phyloP scores from a whole-genome alignment of 2,329 filamentous ascomycete genomes.

The Zymoseptoria crescenta region DNA sequence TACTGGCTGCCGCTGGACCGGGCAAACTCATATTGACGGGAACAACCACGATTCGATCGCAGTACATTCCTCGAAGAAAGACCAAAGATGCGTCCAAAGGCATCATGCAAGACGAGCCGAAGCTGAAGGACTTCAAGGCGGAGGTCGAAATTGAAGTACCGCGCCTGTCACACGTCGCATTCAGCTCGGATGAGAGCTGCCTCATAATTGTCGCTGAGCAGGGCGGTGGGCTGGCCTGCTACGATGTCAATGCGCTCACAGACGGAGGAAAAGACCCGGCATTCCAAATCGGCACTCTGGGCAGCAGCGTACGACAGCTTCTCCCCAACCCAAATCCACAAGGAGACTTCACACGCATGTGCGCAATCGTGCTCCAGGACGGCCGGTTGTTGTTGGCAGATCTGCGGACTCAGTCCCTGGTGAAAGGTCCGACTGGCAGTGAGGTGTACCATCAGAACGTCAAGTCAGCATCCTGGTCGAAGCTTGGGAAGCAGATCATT shows the following conservation, averaged over 20 bases:
- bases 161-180: conserved; percentile 78
- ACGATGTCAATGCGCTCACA: conserved; percentile 62
- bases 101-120: conserved; percentile 2
- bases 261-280: conserved; percentile 59
- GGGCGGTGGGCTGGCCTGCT: conserved; percentile 75
- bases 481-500: conserved; percentile 83
- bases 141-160: conserved; percentile 65
- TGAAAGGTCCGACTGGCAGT: conserved; percentile 50
- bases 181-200: conserved; percentile 81
- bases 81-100: conserved; percentile 1
- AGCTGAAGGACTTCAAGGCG: conserved; percentile 17
- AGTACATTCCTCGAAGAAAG: conserved; percentile 43
- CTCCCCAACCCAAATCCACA: conserved; percentile 64
- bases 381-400: conserved; percentile 82
- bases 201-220: conserved; percentile 75
- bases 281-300: conserved; percentile 70
- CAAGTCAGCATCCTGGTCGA: conserved; percentile 84
- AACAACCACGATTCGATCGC: conserved; percentile 69
- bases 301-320: conserved; percentile 63
- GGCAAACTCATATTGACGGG: conserved; percentile 67
- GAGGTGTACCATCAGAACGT: conserved; percentile 64
- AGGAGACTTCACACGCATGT: conserved; percentile 58
- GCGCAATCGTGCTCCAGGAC: conserved; percentile 70
- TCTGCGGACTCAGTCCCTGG: conserved; percentile 57
- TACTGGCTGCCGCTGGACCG: conserved; percentile 82